Conservation (phyloP, 1,284 basidiomycete genomes). For the Trametes sp. region DNA sequence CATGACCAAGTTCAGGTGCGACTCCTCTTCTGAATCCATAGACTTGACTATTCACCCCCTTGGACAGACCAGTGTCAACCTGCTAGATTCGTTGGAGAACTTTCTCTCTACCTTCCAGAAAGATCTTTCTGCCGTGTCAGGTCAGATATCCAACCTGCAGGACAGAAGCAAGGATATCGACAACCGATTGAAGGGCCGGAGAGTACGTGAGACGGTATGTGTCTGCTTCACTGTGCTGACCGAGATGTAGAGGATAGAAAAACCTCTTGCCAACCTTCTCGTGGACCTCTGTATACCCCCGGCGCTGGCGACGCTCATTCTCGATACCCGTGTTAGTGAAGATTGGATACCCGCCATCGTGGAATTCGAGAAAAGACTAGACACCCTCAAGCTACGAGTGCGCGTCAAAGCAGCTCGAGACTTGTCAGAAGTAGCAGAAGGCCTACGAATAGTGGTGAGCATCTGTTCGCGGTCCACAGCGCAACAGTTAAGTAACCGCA, state of each 20-base stretch:
- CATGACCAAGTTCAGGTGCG: slow-evolving; percentile 81
- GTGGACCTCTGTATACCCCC: slow-evolving; percentile 87
- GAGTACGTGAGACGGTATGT: slow-evolving; percentile 55
- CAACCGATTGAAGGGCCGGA: slow-evolving; percentile 80
- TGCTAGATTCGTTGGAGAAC: slow-evolving; percentile 86
- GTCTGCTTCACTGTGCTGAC: not conserved
- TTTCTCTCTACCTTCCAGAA: slow-evolving; percentile 96
- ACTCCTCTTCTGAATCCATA: not conserved
- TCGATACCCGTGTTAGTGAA: slow-evolving; percentile 86
- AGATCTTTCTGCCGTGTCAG: slow-evolving; percentile 92
- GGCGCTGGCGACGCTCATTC: slow-evolving; percentile 76
- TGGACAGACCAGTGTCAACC: slow-evolving; percentile 71
- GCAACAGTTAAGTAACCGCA: not conserved
- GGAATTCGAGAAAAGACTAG: slow-evolving; percentile 82
- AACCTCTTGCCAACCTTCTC: slow-evolving; percentile 83
- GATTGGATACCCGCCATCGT: slow-evolving; percentile 84
- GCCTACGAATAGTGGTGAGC: slow-evolving; percentile 83
- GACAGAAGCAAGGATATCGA: slow-evolving; percentile 91
- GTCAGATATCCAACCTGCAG: slow-evolving; percentile 95
- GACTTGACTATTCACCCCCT: slow-evolving; percentile 18
- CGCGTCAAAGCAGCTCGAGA: slow-evolving; percentile 89
- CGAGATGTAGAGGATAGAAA: slow-evolving; percentile 79
- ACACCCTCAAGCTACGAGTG: slow-evolving; percentile 70
- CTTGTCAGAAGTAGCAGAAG: slow-evolving; percentile 84
- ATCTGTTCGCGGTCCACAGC: not conserved